Evolutionary conservation across 1,284 basidiomycete genomes (phyloP).

Genomic region (Hemileia vastatrix): DNA sequence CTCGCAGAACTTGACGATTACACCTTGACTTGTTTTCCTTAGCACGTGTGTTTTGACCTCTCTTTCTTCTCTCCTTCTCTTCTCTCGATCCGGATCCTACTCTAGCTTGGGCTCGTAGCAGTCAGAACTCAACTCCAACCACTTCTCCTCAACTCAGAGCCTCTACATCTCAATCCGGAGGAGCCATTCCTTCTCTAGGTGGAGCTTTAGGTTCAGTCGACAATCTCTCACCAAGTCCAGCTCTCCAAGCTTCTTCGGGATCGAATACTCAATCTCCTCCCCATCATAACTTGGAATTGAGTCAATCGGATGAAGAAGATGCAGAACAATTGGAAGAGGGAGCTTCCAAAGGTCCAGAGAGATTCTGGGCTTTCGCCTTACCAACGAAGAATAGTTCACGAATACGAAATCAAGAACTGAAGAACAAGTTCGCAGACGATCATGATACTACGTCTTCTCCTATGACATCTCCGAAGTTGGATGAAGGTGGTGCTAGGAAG

Average conservation of each 20-base stretch:
- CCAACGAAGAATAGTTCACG: constrained; percentile 33
- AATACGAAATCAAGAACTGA: constrained; percentile 25
- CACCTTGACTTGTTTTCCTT: too few species aligned
- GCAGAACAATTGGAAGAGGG: constrained; percentile 3
- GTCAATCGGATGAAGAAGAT: background rate
- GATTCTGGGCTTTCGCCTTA: constrained; percentile 35
- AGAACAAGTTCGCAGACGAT: background rate
- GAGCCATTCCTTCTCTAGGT: background rate
- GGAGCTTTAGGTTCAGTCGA: background rate
- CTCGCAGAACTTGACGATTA: too few species aligned
- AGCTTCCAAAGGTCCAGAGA: constrained; percentile 20
- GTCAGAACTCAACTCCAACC: background rate
- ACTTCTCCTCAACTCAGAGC: background rate
- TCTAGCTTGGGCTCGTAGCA: background rate
- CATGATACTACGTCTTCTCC: background rate
- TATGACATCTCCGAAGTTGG: background rate
- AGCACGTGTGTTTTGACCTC: too few species aligned
- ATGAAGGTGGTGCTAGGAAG: background rate
- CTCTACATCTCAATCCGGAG: background rate
- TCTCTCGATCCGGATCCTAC: background rate
- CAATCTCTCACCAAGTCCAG: background rate
- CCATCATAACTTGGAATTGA: background rate
- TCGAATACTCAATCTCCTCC: background rate
- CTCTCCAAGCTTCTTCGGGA: background rate
- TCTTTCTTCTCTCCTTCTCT: background rate